Conservation (phyloP, 106 monocot species). For the Allium sativum region DNA sequence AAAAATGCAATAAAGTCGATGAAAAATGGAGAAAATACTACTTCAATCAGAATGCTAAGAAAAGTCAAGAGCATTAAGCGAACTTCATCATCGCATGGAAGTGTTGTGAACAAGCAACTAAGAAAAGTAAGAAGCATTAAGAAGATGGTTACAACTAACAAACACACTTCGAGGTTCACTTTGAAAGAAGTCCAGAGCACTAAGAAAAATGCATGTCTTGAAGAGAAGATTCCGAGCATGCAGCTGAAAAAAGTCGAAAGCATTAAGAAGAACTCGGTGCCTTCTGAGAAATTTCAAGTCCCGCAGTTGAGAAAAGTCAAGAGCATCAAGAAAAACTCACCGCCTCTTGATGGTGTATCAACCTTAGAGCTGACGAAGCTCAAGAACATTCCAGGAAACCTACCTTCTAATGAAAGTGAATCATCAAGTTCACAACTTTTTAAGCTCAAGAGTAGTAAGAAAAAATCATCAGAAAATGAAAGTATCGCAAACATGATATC, state of each 20-base stretch:
- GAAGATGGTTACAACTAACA: not conserved
- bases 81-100: not conserved
- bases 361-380: slow-evolving; percentile 6
- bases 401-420: too few relatives aligned
- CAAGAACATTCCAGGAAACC: too few relatives aligned
- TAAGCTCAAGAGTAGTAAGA: not conserved
- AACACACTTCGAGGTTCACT: not conserved
- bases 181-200: not conserved
- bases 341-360: not conserved
- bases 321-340: slow-evolving; percentile 8
- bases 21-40: too few relatives aligned
- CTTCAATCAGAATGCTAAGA: not conserved
- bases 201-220: not conserved
- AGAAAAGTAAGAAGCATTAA: slow-evolving; percentile 8
- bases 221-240: not conserved
- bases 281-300: not conserved
- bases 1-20: too few relatives aligned
- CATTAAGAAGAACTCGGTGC: not conserved
- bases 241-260: not conserved
- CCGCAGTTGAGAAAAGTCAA: slow-evolving; percentile 4
- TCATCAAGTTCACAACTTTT: too few relatives aligned
- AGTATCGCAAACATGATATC: not conserved
- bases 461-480: not conserved
- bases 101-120: not conserved
- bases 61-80: slow-evolving; percentile 5